Evolutionary conservation across 2,329 filamentous ascomycete genomes (phyloP), one percentile per base, ranked within the genome.

Genomic region (Colletotrichum australisinense): DNA sequence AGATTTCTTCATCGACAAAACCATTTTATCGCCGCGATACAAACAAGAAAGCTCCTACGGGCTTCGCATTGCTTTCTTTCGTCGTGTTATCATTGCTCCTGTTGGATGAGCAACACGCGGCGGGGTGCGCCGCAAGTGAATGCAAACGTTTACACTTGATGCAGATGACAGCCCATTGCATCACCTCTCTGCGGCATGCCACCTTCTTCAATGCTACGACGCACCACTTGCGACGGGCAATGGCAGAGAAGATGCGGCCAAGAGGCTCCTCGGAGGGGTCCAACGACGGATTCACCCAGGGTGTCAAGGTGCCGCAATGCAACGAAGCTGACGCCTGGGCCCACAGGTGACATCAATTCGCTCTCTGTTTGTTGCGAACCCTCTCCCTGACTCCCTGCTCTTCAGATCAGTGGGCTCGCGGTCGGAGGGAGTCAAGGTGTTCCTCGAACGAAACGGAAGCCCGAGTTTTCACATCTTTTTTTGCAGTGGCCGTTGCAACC

Each of bases 401-500:
- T 52, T 30, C 55, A 52, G n/a, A 53, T 55, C 32, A 35, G 55
- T 56, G 49, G 49, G 30, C 32, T 26, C n/a, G 7, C 46, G 30
- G 26, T 12, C n/a, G 19, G 35, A 16, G 42, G 30, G 30, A 26
- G 49, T 30, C 52, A 35, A 30, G 19, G 8, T 70, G 60, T 59
- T 60, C 53, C 55, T 73, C 59, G 68, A 69, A 56, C 55, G 67
- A 69, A 65, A 69, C 66, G 24, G 66, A 56, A 49, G 28, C 60
- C 59, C 64, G 59, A 46, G 14, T 26, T 60, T 65, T 56, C 24
- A 22, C 16, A 24, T 35, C 66, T 56, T 60, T 64, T 69, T 65
- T 65, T 73, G 56, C 66, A 65, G n/a, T 60, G 38, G 46, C 16
- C 24, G 55, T 69, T 70, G 66, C 60, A 70, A 73, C 70, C 11